Conservation (phyloP, 306 rosid genomes). For the Fragaria iinumae region DNA sequence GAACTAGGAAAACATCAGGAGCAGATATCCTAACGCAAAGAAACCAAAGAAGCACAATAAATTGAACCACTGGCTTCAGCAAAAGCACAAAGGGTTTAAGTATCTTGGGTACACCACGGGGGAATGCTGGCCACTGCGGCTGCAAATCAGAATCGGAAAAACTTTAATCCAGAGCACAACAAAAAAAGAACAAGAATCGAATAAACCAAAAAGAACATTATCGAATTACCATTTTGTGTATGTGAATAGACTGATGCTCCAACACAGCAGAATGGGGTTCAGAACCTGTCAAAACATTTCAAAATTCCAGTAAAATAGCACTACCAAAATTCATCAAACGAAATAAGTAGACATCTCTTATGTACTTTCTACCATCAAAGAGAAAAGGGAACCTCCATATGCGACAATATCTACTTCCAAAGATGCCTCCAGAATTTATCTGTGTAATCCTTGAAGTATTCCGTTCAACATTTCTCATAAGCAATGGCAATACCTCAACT, state of each 20-base stretch:
- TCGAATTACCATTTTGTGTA: constrained; percentile 64
- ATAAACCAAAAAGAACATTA: too few relatives aligned
- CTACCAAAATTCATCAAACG: constrained; percentile 2
- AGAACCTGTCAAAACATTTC: constrained; percentile 58
- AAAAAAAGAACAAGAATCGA: background rate
- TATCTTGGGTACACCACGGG: constrained; percentile 55
- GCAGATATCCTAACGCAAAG: too few relatives aligned
- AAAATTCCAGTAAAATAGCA: constrained; percentile 10
- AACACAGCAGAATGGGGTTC: constrained; percentile 73
- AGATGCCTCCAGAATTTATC: too few relatives aligned
- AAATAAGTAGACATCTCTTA: constrained; percentile 3
- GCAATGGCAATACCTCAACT: too few relatives aligned
- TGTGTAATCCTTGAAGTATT: too few relatives aligned
- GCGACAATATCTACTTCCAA: constrained; percentile 84
- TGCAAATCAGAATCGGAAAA: constrained; percentile 30
- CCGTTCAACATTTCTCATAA: too few relatives aligned
- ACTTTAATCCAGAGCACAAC: background rate
- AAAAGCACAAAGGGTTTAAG: constrained; percentile 59
- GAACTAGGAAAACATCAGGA: too few relatives aligned
- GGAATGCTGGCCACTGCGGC: constrained; percentile 67
- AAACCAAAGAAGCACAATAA: constrained; percentile 79
- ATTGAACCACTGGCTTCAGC: constrained; percentile 75
- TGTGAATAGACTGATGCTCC: constrained; percentile 63
- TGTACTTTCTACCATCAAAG: background rate
- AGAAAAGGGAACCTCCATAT: constrained; percentile 68